Evolutionary conservation across 2,329 filamentous ascomycete species (phyloP), one percentile per base, ranked within the genome.

Genomic region (Monosporascus sp.): DNA sequence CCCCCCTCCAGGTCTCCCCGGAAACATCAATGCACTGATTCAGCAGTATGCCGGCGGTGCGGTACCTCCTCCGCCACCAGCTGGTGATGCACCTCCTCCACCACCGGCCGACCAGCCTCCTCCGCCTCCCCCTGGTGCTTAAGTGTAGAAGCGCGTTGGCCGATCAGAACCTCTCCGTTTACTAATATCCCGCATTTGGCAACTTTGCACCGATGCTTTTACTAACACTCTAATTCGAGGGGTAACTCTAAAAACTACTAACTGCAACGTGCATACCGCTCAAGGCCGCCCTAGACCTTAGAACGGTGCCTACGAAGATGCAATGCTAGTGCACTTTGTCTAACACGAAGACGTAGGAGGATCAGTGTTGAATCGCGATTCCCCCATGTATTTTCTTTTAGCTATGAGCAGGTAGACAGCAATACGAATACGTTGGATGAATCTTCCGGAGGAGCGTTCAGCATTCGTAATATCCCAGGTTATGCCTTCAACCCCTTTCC

Each of bases 11-110:
- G 78, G 74, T 56, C 73, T 82, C 24, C 70, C 72, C 44, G 78
- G 80, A 55, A 82, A 82, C 41, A 74, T 87, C 56, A 85, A 80
- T 65, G 81, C 83, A 47, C 75, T 89, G 54, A 85, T 88, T 63
- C 83, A 88, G 69, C 85, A 86, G 63, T 89, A 83, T 57, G 76
- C 80, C 40, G 74, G 73, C 58, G 75, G 77, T 48, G 72, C 70
- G 35, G 74, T 69, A 41, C 74, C 77, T 24, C 74, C 78, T 53
- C 81, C 81, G 44, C 84, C 85, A 26, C 82, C 84, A 1, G 81
- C 83, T n/a, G 78, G 77, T 51, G 76, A 77, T 59, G 84, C 83
- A 58, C 79, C 85, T 53, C 84, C 85, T 38, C 85, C 81, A 15
- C 76, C 79, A 58, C 78, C 78, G 5, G 79, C 79, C 61, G 80